These are phyloP conservation scores for Casuarina glauca DNA, from an alignment of 306 rosid genomes.

Conservation along the genomic window DNA sequence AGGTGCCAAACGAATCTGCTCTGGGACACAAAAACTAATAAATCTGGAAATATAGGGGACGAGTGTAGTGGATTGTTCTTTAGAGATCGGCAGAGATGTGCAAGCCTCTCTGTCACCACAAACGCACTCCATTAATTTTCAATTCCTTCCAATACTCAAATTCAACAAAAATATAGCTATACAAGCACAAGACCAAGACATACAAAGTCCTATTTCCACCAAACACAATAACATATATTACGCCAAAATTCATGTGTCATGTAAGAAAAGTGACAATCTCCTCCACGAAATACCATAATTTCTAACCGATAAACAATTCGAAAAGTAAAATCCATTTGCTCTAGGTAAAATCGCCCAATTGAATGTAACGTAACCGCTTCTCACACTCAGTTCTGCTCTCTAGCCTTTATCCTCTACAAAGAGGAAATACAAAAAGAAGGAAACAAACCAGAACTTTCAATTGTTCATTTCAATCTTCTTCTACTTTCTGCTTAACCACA, in stretches of 20 bases:
- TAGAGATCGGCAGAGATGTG: conserved; percentile 39
- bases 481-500: neutral
- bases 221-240: neutral
- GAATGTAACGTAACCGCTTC: neutral
- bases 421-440: neutral
- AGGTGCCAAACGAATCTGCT: conserved; percentile 76
- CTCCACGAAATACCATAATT: neutral
- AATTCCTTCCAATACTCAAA: conserved; percentile 10
- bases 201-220: neutral
- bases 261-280: neutral
- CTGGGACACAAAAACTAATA: conserved; percentile 53
- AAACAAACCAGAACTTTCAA: neutral
- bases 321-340: neutral
- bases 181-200: neutral
- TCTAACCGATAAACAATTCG: neutral
- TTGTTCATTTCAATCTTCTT: neutral
- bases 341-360: neutral
- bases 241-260: neutral
- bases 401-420: neutral
- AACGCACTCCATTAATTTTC: neutral
- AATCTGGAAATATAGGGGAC: conserved; percentile 54
- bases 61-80: conserved; percentile 51
- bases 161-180: neutral
- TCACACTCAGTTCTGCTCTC: neutral
- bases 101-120: conserved; percentile 73